Percentiles rank a stretch among this genome's conserved stretches.
phyloP scores from a whole-genome alignment of 1,284 basidiomycete genomes.

The Ustilago tritici region DNA sequence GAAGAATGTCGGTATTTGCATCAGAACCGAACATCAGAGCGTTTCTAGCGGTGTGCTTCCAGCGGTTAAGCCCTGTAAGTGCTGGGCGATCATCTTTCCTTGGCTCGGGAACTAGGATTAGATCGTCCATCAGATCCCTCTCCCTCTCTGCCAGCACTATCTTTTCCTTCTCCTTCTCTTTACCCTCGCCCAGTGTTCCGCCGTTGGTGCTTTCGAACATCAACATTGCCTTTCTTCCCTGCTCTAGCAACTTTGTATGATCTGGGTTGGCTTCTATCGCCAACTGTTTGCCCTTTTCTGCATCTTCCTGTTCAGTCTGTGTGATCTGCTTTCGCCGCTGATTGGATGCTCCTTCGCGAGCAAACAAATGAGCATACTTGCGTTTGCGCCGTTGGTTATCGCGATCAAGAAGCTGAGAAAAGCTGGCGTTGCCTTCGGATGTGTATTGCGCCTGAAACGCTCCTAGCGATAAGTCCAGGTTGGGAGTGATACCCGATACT shows the following conservation, averaged over 20 bases:
- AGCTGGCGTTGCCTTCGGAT: constrained; percentile 68
- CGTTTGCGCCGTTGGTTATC: constrained; percentile 49
- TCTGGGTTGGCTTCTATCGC: constrained; percentile 44
- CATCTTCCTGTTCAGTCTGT: constrained; percentile 22
- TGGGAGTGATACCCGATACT: constrained; percentile 26
- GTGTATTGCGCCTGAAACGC: constrained; percentile 62
- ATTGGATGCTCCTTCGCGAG: constrained; percentile 39
- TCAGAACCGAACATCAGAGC: constrained; percentile 60
- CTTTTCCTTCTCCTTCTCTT: background rate
- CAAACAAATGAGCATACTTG: constrained; percentile 58
- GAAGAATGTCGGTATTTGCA: constrained; percentile 39
- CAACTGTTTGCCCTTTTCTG: constrained; percentile 35
- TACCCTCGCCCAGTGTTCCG: background rate
- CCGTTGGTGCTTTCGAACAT: constrained; percentile 6
- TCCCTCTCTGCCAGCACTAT: background rate
- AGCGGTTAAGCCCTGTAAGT: constrained; percentile 17
- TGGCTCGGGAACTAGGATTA: constrained; percentile 32
- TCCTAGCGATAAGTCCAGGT: constrained; percentile 49
- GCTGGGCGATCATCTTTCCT: constrained; percentile 25
- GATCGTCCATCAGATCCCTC: constrained; percentile 28
- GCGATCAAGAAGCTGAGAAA: constrained; percentile 58
- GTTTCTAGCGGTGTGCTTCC: constrained; percentile 56
- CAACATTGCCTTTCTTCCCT: background rate
- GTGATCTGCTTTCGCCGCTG: constrained; percentile 35
- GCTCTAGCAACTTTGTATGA: constrained; percentile 18